Conservation (phyloP, 495 filamentous ascomycete species). For the Clohesyomyces aquaticus region DNA sequence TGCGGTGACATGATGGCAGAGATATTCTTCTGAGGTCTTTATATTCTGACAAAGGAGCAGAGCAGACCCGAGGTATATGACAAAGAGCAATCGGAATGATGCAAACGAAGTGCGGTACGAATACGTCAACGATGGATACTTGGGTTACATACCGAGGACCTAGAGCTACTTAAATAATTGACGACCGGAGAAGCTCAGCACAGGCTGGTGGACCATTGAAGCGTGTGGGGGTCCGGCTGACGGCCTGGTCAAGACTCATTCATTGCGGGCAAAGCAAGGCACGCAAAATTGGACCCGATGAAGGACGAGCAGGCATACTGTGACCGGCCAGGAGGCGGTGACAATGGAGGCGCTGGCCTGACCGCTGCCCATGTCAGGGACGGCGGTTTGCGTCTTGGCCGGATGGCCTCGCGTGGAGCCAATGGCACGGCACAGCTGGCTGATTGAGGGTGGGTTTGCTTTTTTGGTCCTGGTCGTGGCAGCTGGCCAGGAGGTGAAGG, state of each 20-base stretch:
- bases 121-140: slow-evolving; percentile 34
- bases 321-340: slow-evolving; percentile 38
- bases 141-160: slow-evolving; percentile 25
- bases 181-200: slow-evolving; percentile 29
- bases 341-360: slow-evolving; percentile 38
- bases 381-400: slow-evolving; percentile 28
- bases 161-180: slow-evolving; percentile 37
- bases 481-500: slow-evolving; percentile 24
- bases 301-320: slow-evolving; percentile 36
- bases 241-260: slow-evolving; percentile 27
- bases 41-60: slow-evolving; percentile 19
- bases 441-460: slow-evolving; percentile 27
- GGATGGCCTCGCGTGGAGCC: neutral
- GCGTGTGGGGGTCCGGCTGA: slow-evolving; percentile 43
- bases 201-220: slow-evolving; percentile 13
- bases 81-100: slow-evolving; percentile 23
- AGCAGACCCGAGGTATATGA: slow-evolving; percentile 15
- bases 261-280: slow-evolving; percentile 34
- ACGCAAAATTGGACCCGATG: slow-evolving; percentile 23
- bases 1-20: slow-evolving; percentile 37
- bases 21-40: slow-evolving; percentile 10
- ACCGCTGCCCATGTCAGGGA: slow-evolving; percentile 38
- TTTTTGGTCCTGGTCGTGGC: slow-evolving; percentile 27
- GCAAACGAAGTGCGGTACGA: slow-evolving; percentile 10
- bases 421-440: slow-evolving; percentile 19